Evolutionary conservation across 139 green algal species (phyloP).

Genomic region (Mesotaenium endlicherianum): DNA sequence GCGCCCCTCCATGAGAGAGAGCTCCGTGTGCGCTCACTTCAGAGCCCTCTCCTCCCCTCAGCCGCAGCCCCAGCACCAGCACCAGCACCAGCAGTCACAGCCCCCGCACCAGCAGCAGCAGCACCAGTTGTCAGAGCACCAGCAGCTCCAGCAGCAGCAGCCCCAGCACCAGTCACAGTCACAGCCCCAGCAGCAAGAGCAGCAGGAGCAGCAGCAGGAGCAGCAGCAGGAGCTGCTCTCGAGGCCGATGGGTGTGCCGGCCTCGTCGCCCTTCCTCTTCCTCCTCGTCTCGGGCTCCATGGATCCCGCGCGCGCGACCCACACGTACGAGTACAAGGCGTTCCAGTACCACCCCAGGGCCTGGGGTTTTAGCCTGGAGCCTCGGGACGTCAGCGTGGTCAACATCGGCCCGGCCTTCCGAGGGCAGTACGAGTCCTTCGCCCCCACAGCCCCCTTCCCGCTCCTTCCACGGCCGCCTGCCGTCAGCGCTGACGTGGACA

Average conservation of each 20-base stretch:
- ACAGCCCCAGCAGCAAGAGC: too few relatives aligned
- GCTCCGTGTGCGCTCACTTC: background rate
- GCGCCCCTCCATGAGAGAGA: conserved; percentile 26
- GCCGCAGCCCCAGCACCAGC: too few relatives aligned
- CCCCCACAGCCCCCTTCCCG: conserved; percentile 19
- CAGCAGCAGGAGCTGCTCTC: background rate
- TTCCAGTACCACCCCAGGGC: conserved; percentile 17
- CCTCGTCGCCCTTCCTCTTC: background rate
- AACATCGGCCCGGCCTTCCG: conserved; percentile 30
- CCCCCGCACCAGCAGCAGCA: too few relatives aligned
- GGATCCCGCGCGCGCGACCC: background rate
- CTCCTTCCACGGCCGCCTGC: background rate
- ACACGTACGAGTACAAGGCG: conserved; percentile 30
- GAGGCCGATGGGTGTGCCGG: background rate
- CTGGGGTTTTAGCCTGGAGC: background rate
- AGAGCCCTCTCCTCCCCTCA: background rate
- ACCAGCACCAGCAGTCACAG: too few relatives aligned
- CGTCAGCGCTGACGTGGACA: background rate
- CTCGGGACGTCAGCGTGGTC: conserved; percentile 7
- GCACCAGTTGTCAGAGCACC: too few relatives aligned
- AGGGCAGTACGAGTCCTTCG: conserved; percentile 36
- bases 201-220: too few relatives aligned
- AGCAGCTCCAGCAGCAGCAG: too few relatives aligned
- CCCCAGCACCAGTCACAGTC: too few relatives aligned
- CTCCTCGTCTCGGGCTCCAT: background rate